Evolutionary conservation across 495 filamentous ascomycete species (phyloP).

Genomic region (Hypomontagnella submonticulosa): DNA sequence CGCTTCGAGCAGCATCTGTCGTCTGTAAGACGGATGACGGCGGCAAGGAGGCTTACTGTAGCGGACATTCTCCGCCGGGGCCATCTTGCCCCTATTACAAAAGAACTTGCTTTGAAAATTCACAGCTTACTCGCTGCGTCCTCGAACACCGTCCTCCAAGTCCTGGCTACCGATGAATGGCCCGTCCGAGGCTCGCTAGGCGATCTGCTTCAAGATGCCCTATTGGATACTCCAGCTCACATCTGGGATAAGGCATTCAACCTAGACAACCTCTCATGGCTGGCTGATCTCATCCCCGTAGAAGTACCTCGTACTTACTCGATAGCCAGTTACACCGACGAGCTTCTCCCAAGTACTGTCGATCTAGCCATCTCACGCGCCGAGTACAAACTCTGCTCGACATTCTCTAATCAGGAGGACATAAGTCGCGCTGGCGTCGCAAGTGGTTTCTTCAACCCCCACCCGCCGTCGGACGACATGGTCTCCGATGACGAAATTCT

Average conservation of each 20-base stretch:
- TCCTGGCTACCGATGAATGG: slow-evolving; percentile 61
- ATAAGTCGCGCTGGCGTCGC: slow-evolving; percentile 55
- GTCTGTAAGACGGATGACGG: slow-evolving; percentile 48
- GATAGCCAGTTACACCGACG: slow-evolving; percentile 58
- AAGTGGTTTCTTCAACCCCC: slow-evolving; percentile 63
- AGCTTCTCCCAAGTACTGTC: slow-evolving; percentile 60
- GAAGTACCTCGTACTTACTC: slow-evolving; percentile 63
- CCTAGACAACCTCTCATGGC: slow-evolving; percentile 56
- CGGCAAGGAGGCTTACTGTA: slow-evolving; percentile 51
- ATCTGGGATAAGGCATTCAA: slow-evolving; percentile 62
- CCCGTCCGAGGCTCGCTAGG: slow-evolving; percentile 60
- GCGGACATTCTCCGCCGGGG: slow-evolving; percentile 61
- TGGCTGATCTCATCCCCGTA: slow-evolving; percentile 56
- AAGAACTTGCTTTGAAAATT: slow-evolving; percentile 58
- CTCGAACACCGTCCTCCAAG: slow-evolving; percentile 59
- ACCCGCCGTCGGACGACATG: slow-evolving; percentile 49
- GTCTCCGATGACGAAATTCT: slow-evolving; percentile 54
- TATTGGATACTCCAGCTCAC: slow-evolving; percentile 55
- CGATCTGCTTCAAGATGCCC: slow-evolving; percentile 57
- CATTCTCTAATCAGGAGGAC: slow-evolving; percentile 50
- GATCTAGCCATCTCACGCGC: slow-evolving; percentile 60
- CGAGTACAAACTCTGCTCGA: slow-evolving; percentile 58
- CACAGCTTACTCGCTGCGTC: slow-evolving; percentile 57
- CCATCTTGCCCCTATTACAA: slow-evolving; percentile 60
- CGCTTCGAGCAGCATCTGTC: slow-evolving; percentile 58